phyloP scores from a whole-genome alignment of 768 basidiomycete species.

The Stropharia rugosoannulata region DNA sequence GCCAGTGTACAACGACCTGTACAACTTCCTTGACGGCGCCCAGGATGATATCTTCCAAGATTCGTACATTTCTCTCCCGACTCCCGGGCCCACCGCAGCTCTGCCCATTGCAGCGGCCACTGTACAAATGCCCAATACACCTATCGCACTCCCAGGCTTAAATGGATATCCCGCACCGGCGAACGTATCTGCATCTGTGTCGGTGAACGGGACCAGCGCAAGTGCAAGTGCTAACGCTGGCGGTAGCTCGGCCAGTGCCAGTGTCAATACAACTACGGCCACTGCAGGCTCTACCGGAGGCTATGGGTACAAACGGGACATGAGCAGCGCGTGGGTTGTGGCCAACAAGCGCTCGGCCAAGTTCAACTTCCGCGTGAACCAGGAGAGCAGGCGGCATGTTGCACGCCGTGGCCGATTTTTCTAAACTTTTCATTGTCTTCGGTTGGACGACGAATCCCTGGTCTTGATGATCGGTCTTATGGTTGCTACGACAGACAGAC shows the following conservation, averaged over 20 bases:
- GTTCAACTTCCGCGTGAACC: neutral
- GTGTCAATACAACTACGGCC: neutral
- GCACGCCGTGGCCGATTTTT: neutral
- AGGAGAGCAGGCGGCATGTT: conserved; percentile 2
- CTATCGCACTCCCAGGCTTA: too few species aligned
- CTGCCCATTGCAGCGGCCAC: conserved; percentile 31
- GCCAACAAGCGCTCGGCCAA: neutral
- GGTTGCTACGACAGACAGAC: too few species aligned
- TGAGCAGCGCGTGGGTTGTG: neutral
- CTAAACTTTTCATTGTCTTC: neutral
- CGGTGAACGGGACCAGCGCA: too few species aligned
- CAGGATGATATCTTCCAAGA: conserved; percentile 73
- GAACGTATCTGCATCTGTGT: too few species aligned
- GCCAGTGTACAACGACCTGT: conserved; percentile 66
- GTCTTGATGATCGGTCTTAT: neutral
- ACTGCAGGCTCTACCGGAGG: neutral
- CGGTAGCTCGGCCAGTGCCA: neutral
- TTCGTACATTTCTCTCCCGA: conserved; percentile 46
- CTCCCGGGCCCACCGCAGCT: conserved; percentile 40
- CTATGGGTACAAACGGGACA: conserved; percentile 6
- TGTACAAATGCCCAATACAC: neutral
- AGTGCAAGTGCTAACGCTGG: too few species aligned
- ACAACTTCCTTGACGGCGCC: conserved; percentile 70
- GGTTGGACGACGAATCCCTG: neutral
- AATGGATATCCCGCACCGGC: too few species aligned